Evolutionary conservation across 2,329 filamentous ascomycete species (phyloP).

Genomic region (Cadophora malorum): DNA sequence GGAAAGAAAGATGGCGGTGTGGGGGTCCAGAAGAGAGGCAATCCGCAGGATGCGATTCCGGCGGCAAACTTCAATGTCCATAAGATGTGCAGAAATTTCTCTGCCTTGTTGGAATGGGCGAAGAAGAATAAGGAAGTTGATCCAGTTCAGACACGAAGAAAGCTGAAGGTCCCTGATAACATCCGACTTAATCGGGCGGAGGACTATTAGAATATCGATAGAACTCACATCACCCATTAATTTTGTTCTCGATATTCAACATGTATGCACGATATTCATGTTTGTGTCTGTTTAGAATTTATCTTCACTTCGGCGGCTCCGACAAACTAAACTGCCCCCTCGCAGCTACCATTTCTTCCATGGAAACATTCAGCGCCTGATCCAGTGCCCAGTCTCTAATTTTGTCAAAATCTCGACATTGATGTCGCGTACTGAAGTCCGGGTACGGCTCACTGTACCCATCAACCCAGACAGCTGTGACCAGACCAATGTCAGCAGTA

Average conservation of each 20-base stretch:
- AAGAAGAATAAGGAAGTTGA: background rate
- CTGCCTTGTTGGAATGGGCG: background rate
- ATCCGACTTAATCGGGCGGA: background rate
- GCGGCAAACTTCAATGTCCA: background rate
- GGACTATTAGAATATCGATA: background rate
- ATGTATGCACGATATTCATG: no score
- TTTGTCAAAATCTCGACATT: constrained; percentile 10
- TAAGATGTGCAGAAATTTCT: background rate
- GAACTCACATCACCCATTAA: no score
- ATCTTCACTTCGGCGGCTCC: background rate
- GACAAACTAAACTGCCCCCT: background rate
- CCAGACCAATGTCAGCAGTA: constrained; percentile 10
- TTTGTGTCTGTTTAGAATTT: background rate
- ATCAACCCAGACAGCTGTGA: constrained; percentile 7
- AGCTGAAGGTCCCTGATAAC: background rate
- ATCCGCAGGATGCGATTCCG: background rate
- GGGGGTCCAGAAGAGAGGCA: background rate
- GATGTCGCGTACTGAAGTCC: constrained; percentile 15
- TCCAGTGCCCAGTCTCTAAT: background rate
- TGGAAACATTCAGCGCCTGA: background rate
- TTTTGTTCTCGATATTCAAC: no score
- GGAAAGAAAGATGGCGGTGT: background rate
- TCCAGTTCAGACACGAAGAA: background rate
- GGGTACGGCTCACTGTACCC: background rate
- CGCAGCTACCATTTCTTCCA: background rate